Evolutionary conservation across 176 grass and related monocot species (phyloP).

Genomic region (Oryza nivara): DNA sequence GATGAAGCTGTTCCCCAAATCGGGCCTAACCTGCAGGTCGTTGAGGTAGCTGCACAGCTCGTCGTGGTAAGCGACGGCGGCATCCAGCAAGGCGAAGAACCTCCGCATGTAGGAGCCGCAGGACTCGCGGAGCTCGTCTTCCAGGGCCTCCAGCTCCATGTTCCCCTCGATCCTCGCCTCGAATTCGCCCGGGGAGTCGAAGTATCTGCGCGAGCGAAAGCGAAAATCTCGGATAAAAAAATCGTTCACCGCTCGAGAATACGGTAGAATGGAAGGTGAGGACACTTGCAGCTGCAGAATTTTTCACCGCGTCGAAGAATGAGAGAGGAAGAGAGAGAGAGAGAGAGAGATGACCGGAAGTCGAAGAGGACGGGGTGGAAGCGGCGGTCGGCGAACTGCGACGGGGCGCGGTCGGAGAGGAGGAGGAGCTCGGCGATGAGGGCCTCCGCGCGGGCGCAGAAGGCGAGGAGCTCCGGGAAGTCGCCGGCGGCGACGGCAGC

Average conservation of each 20-base stretch:
- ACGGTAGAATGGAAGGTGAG: neutral
- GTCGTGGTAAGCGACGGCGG: slow-evolving; percentile 57
- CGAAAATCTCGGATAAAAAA: neutral
- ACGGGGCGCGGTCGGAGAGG: slow-evolving; percentile 57
- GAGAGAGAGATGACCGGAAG: slow-evolving; percentile 52
- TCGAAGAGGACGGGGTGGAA: slow-evolving; percentile 76
- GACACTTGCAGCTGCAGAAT: neutral
- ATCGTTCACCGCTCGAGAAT: neutral
- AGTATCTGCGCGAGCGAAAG: slow-evolving; percentile 48
- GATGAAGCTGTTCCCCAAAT: neutral
- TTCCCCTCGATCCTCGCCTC: slow-evolving; percentile 67
- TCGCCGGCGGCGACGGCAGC: slow-evolving; percentile 16
- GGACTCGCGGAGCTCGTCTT: slow-evolving; percentile 73
- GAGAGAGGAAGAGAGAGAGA: slow-evolving; percentile 1
- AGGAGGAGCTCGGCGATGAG: slow-evolving; percentile 66
- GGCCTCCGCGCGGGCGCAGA: slow-evolving; percentile 67
- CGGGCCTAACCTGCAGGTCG: slow-evolving; percentile 59
- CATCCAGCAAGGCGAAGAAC: slow-evolving; percentile 69
- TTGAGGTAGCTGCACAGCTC: slow-evolving; percentile 69
- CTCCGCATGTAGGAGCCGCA: slow-evolving; percentile 63
- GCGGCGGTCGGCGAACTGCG: slow-evolving; percentile 59
- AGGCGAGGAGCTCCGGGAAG: slow-evolving; percentile 66
- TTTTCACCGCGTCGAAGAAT: neutral
- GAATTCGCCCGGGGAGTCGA: slow-evolving; percentile 65
- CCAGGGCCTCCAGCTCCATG: slow-evolving; percentile 57